phyloP scores from a whole-genome alignment of 176 grass and related monocot genomes.

The Microstegium vimineum region DNA sequence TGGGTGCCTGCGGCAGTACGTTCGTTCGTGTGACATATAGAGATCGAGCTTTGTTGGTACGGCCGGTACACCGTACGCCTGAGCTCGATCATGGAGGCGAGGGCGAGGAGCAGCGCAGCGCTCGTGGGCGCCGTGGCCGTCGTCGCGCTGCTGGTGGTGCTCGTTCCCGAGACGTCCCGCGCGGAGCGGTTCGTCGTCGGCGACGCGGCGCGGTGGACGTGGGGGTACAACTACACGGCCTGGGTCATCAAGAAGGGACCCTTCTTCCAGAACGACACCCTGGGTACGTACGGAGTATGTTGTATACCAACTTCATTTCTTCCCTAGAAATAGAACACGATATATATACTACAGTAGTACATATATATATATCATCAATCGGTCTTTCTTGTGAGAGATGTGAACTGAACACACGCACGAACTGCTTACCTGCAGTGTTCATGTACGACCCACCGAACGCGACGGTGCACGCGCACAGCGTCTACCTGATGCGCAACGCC shows the following conservation, averaged over 20 bases:
- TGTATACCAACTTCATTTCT: no score
- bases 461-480: conserved; percentile 70
- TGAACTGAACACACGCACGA: not conserved
- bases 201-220: conserved; percentile 74
- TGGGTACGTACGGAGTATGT: no score
- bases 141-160: conserved; percentile 4
- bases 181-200: conserved; percentile 70
- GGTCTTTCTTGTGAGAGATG: not conserved
- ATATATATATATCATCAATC: no score
- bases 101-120: not conserved
- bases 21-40: no score
- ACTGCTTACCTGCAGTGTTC: conserved; percentile 62
- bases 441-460: conserved; percentile 85
- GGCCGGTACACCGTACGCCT: no score
- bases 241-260: conserved; percentile 78
- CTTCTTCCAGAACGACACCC: conserved; percentile 73
- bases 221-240: conserved; percentile 89
- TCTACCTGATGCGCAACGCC: conserved; percentile 66
- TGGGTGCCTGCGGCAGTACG: not conserved
- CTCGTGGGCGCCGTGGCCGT: not conserved
- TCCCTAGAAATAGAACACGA: no score
- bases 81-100: no score
- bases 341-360: no score
- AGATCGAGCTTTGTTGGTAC: no score
- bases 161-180: conserved; percentile 8